phyloP scores from a whole-genome alignment of 345 rosid genomes.

The Sisymbrium irio region DNA sequence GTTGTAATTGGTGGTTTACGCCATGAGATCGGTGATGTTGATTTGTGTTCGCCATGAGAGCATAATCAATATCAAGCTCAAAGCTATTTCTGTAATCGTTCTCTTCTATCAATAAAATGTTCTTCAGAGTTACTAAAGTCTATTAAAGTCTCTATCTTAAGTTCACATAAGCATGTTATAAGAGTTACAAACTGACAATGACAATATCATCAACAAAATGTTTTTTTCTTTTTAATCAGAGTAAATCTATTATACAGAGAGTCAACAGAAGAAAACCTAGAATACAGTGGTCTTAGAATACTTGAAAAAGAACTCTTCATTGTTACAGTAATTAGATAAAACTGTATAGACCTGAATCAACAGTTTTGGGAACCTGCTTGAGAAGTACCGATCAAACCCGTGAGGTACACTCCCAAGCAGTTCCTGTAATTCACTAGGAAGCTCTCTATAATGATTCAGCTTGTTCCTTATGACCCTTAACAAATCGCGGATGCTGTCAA shows the following conservation, averaged over 20 bases:
- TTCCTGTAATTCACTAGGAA: conserved; percentile 62
- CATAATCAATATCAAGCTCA: no score
- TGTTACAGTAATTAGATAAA: conserved; percentile 39
- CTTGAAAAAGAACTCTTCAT: conserved; percentile 60
- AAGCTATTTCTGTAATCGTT: no score
- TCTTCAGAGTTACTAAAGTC: no score
- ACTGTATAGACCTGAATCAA: no score
- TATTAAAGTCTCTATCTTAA: neutral
- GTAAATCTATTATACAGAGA: conserved; percentile 12
- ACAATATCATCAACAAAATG: neutral
- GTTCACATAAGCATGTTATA: neutral
- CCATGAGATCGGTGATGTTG: no score
- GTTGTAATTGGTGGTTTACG: no score
- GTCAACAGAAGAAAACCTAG: conserved; percentile 9
- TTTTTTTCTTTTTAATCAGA: neutral
- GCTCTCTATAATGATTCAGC: conserved; percentile 63
- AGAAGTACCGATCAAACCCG: conserved; percentile 63
- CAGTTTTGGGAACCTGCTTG: conserved; percentile 63
- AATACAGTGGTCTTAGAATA: conserved; percentile 42
- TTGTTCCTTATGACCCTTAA: conserved; percentile 69
- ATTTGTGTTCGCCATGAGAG: no score
- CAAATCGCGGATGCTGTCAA: conserved; percentile 61
- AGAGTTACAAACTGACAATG: no score
- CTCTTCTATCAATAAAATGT: no score
- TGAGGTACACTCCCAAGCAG: conserved; percentile 62